Evolutionary conservation across 2,329 filamentous ascomycete species (phyloP).

Genomic region (Tolypocladium tundrense): DNA sequence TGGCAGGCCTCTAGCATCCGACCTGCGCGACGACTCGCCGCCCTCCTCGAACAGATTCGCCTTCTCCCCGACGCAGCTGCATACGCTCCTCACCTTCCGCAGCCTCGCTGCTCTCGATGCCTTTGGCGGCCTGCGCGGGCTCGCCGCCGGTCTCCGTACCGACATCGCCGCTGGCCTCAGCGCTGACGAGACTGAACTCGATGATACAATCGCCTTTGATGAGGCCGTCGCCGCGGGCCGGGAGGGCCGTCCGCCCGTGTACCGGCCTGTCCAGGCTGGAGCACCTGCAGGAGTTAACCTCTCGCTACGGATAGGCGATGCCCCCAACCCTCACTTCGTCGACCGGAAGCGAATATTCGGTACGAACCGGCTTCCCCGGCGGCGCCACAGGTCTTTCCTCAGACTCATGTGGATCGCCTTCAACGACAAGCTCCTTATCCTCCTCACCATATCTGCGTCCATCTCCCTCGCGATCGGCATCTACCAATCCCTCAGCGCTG

Average conservation of each 20-base stretch:
- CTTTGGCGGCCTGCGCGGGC: slow-evolving; percentile 42
- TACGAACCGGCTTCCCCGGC: slow-evolving; percentile 45
- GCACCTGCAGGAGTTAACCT: slow-evolving; percentile 12
- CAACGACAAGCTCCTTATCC: slow-evolving; percentile 70
- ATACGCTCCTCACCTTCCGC: slow-evolving; percentile 41
- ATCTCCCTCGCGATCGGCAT: slow-evolving; percentile 66
- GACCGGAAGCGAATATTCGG: slow-evolving; percentile 64
- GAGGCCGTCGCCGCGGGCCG: slow-evolving; percentile 33
- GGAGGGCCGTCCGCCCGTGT: slow-evolving; percentile 16
- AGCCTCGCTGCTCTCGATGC: slow-evolving; percentile 36
- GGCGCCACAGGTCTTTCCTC: slow-evolving; percentile 59
- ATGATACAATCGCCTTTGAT: slow-evolving; percentile 35
- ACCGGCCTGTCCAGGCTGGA: slow-evolving; percentile 8
- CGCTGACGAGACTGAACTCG: slow-evolving; percentile 35
- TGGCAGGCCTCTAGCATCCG: slow-evolving; percentile 6
- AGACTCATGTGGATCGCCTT: slow-evolving; percentile 66
- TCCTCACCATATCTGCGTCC: slow-evolving; percentile 60
- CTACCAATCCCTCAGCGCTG: slow-evolving; percentile 56
- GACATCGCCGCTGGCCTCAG: slow-evolving; percentile 36
- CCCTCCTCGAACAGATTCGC: slow-evolving; percentile 35
- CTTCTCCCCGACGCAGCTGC: slow-evolving; percentile 42
- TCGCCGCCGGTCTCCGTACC: slow-evolving; percentile 39
- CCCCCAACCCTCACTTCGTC: slow-evolving; percentile 14
- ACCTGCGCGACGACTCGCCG: slow-evolving; percentile 16
- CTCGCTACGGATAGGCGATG: slow-evolving; percentile 18